Percentiles rank a stretch among this genome's conserved stretches.
These are phyloP conservation scores for Stenocarpella maydis DNA, from an alignment of 2,329 filamentous ascomycete genomes.

Conservation along the genomic window DNA sequence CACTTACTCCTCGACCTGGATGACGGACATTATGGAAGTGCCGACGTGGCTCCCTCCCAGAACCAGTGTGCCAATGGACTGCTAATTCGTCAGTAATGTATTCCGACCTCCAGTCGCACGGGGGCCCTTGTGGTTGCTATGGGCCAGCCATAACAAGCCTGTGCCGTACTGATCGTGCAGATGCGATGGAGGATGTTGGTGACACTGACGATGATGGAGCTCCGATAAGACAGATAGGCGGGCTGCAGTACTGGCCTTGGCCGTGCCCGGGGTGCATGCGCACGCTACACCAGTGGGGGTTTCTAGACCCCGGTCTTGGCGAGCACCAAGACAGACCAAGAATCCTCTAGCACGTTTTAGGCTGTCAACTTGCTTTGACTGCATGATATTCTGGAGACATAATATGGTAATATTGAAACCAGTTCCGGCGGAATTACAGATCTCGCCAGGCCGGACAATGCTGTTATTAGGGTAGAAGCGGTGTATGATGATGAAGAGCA, in stretches of 20 bases:
- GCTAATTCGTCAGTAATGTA: neutral
- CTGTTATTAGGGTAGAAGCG: neutral
- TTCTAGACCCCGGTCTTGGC: slow-evolving; percentile 3
- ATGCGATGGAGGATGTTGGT: neutral
- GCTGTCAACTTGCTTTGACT: no score
- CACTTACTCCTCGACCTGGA: slow-evolving; percentile 54
- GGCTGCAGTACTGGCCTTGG: neutral
- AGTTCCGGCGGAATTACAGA: neutral
- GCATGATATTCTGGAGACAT: no score
- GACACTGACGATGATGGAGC: slow-evolving; percentile 10
- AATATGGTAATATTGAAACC: neutral
- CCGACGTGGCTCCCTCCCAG: neutral
- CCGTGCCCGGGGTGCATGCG: slow-evolving; percentile 8
- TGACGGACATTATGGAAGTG: slow-evolving; percentile 49
- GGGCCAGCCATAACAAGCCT: slow-evolving; percentile 27
- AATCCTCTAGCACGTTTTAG: no score
- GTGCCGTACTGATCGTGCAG: neutral
- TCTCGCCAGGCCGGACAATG: neutral
- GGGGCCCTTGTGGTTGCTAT: neutral
- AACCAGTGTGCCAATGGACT: neutral
- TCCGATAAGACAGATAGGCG: slow-evolving; percentile 19
- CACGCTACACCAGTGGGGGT: neutral
- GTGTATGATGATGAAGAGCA: no score
- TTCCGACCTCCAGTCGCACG: neutral
- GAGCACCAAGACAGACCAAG: no score